Evolutionary conservation across 108 stramenopile genomes (phyloP).

Genomic region (Epipyxis sp.): DNA sequence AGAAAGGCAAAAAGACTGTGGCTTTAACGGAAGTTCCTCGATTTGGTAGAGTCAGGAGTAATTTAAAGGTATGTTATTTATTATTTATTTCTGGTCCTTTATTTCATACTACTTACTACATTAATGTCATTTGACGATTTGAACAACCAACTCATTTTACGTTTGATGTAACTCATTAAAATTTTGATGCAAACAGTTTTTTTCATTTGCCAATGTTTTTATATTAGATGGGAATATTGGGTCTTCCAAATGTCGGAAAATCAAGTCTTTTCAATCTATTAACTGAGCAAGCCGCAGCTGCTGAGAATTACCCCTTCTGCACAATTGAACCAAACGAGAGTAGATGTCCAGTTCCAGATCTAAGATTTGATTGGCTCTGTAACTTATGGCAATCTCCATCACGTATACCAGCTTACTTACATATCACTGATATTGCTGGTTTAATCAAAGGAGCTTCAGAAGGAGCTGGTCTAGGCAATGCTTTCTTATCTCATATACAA

Average conservation of each 20-base stretch:
- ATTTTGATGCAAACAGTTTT: too few relatives aligned
- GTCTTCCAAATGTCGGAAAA: slow-evolving; percentile 31
- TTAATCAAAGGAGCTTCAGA: slow-evolving; percentile 93
- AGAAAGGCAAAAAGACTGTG: slow-evolving; percentile 23
- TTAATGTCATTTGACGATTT: too few relatives aligned
- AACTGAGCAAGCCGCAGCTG: slow-evolving; percentile 52
- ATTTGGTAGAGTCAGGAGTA: slow-evolving; percentile 25
- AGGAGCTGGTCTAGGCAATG: slow-evolving; percentile 98
- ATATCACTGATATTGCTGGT: slow-evolving; percentile 98
- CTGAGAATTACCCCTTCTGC: slow-evolving; percentile 83
- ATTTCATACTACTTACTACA: too few relatives aligned
- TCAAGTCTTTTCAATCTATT: slow-evolving; percentile 55
- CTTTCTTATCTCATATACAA: slow-evolving; percentile 92
- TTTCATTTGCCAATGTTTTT: background rate
- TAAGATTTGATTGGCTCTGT: slow-evolving; percentile 92
- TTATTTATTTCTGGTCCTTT: background rate
- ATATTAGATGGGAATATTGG: slow-evolving; percentile 18
- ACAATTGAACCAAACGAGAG: slow-evolving; percentile 99
- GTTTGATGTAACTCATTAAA: too few relatives aligned
- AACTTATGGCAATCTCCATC: slow-evolving; percentile 69
- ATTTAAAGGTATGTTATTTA: slow-evolving; percentile 19
- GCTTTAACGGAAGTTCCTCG: slow-evolving; percentile 23
- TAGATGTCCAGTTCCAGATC: slow-evolving; percentile 58
- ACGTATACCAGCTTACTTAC: slow-evolving; percentile 85
- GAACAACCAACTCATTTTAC: too few relatives aligned